Evolutionary conservation across 2,329 filamentous ascomycete genomes (phyloP).

Genomic region (Chaetomium sp.): DNA sequence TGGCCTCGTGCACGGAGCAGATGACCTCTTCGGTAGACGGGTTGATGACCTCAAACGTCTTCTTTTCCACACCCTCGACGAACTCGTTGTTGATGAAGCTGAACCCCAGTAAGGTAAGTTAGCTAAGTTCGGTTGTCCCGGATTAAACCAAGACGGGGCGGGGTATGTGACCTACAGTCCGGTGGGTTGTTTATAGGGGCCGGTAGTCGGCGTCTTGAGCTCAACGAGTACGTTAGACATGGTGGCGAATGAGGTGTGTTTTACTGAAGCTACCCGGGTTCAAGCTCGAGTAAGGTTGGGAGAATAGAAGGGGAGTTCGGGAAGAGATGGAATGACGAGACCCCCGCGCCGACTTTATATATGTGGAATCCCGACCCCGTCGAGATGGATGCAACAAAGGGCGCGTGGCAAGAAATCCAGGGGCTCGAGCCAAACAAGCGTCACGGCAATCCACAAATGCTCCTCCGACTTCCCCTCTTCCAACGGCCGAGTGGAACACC

Average conservation of each 20-base stretch:
- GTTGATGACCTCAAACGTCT: slow-evolving; percentile 92
- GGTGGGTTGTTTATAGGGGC: slow-evolving; percentile 60
- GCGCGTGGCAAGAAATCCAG: slow-evolving; percentile 12
- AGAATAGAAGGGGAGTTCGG: background rate
- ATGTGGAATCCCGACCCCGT: background rate
- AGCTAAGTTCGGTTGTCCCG: background rate
- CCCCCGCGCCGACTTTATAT: slow-evolving; percentile 20
- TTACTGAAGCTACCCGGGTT: background rate
- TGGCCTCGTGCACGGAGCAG: slow-evolving; percentile 78
- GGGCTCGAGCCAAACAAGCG: background rate
- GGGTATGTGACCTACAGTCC: slow-evolving; percentile 56
- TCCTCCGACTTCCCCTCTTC: background rate
- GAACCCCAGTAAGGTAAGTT: slow-evolving; percentile 8
- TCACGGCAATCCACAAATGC: slow-evolving; percentile 4
- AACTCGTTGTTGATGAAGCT: slow-evolving; percentile 95
- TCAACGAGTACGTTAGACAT: slow-evolving; percentile 48
- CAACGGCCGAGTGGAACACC: slow-evolving; percentile 23
- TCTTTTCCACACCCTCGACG: slow-evolving; percentile 79
- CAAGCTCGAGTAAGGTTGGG: slow-evolving; percentile 3
- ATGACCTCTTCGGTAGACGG: slow-evolving; percentile 83
- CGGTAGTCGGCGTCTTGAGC: slow-evolving; percentile 69
- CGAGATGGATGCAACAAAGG: slow-evolving; percentile 9
- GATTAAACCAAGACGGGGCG: background rate
- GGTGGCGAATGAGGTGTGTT: slow-evolving; percentile 23
- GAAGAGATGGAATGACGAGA: slow-evolving; percentile 4